Percentiles rank a stretch among this genome's conserved stretches.
phyloP scores from a whole-genome alignment of 345 rosid species.

The Citrus trifoliata region DNA sequence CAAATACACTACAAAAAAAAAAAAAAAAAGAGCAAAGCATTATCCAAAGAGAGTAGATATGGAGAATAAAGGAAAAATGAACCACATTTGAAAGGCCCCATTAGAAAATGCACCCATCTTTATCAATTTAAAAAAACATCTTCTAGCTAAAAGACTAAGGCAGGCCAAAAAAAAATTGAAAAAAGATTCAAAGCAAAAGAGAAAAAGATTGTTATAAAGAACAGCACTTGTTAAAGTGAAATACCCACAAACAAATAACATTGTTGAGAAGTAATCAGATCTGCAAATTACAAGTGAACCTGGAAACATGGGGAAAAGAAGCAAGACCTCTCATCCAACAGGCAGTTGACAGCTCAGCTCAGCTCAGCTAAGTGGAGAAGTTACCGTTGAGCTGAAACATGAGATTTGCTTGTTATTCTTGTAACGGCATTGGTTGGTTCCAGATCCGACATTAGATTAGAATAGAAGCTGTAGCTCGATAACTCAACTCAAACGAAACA shows the following conservation, averaged over 20 bases:
- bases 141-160: conserved; percentile 13
- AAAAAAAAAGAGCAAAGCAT: conserved; percentile 19
- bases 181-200: not conserved
- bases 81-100: conserved; percentile 25
- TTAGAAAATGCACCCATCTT: conserved; percentile 11
- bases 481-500: not conserved
- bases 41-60: conserved; percentile 22
- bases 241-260: not conserved
- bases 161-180: not conserved
- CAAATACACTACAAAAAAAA: not conserved
- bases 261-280: conserved; percentile 9
- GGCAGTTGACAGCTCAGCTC: not conserved
- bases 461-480: not conserved
- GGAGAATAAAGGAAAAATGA: conserved; percentile 37
- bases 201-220: too few relatives aligned
- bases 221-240: too few relatives aligned
- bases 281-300: conserved; percentile 9
- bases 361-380: not conserved
- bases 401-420: not conserved
- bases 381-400: not conserved
- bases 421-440: not conserved
- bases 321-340: not conserved
- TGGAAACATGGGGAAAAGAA: not conserved
- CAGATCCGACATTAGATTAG: conserved; percentile 8
- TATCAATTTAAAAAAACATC: not conserved